phyloP scores from a whole-genome alignment of 2,329 filamentous ascomycete species.

The Aspergillus hiratsukae region DNA sequence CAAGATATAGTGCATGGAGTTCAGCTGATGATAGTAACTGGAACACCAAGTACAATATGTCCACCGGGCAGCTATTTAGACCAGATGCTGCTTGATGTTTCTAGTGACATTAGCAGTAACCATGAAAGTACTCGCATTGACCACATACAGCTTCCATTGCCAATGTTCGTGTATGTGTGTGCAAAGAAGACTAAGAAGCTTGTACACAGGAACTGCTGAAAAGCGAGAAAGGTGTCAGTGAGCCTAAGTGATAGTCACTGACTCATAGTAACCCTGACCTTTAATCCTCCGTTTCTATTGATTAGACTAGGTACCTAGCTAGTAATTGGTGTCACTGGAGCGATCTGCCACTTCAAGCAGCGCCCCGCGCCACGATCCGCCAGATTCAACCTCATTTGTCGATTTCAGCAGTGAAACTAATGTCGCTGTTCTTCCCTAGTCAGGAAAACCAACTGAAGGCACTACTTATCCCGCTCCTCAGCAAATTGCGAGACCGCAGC shows the following conservation, averaged over 20 bases:
- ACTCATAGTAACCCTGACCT: not conserved
- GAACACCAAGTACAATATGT: slow-evolving; percentile 15
- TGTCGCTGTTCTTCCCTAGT: too few relatives aligned
- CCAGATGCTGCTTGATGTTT: not conserved
- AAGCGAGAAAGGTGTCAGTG: not conserved
- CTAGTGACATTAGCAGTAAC: slow-evolving; percentile 1
- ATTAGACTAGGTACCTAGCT: not conserved
- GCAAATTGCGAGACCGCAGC: too few relatives aligned
- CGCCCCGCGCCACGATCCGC: too few relatives aligned
- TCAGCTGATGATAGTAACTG: slow-evolving; percentile 12
- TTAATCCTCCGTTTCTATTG: not conserved
- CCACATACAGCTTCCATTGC: slow-evolving; percentile 2
- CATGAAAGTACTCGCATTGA: not conserved
- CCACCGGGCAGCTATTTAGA: slow-evolving; percentile 6
- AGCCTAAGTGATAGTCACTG: not conserved
- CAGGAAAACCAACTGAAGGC: too few relatives aligned
- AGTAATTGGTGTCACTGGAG: too few relatives aligned
- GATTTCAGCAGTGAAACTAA: too few relatives aligned
- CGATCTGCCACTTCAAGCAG: too few relatives aligned
- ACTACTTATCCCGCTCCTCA: too few relatives aligned
- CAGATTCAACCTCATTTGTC: too few relatives aligned
- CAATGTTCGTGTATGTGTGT: not conserved
- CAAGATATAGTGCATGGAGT: slow-evolving; percentile 10
- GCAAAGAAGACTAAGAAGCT: not conserved
- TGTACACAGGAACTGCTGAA: not conserved